Percentiles rank a stretch among this genome's conserved stretches.
phyloP scores from a whole-genome alignment of 1,139 yeast species.

The Debaryomycetaceae sp. region DNA sequence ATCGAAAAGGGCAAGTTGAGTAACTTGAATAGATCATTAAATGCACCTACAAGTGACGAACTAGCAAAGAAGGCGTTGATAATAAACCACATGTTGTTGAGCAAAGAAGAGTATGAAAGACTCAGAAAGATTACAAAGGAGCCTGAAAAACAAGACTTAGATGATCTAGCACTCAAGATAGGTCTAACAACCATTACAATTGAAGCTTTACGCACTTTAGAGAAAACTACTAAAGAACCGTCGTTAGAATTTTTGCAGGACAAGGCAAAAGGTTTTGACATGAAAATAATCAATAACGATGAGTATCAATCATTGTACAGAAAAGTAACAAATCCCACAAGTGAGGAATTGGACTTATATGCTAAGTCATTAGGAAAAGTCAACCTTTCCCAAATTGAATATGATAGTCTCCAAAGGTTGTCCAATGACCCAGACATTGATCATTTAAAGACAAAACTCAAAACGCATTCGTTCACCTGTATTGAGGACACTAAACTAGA shows the following conservation, averaged over 20 bases:
- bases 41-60: conserved; percentile 19
- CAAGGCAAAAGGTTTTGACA: conserved; percentile 8
- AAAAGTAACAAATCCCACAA: neutral
- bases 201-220: conserved; percentile 12
- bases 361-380: conserved; percentile 17
- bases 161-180: conserved; percentile 10
- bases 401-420: conserved; percentile 13
- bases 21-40: neutral
- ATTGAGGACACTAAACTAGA: neutral
- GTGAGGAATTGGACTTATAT: neutral
- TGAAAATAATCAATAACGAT: conserved; percentile 16
- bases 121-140: conserved; percentile 2
- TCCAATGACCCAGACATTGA: conserved; percentile 16
- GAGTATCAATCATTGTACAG: conserved; percentile 13
- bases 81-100: conserved; percentile 15
- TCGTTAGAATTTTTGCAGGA: neutral
- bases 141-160: conserved; percentile 8
- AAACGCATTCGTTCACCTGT: neutral
- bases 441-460: conserved; percentile 6
- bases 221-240: neutral
- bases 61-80: conserved; percentile 10
- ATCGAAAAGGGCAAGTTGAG: neutral
- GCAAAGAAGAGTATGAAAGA: conserved; percentile 13
- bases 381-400: conserved; percentile 18
- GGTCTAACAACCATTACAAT: conserved; percentile 10